Evolutionary conservation across 352 stramenopile genomes (phyloP).

Genomic region (Phytophthora vignae): DNA sequence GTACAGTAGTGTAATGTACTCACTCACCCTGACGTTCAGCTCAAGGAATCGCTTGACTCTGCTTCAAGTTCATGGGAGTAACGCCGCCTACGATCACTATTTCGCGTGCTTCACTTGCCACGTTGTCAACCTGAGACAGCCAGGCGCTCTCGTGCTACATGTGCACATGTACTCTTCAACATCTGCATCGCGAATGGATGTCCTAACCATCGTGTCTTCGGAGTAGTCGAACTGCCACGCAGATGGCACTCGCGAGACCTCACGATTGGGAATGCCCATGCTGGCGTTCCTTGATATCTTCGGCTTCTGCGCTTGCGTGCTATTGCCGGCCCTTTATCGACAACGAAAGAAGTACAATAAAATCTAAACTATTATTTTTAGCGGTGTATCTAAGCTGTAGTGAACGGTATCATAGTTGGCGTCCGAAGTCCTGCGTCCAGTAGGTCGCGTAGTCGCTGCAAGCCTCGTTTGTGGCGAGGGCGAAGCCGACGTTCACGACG

Average conservation of each 20-base stretch:
- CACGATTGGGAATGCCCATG: neutral
- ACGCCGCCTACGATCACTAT: neutral
- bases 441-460: constrained; percentile 47
- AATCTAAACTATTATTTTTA: neutral
- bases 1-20: neutral
- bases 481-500: constrained; percentile 32
- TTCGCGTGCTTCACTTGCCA: constrained; percentile 10
- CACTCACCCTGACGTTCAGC: neutral
- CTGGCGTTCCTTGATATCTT: neutral
- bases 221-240: constrained; percentile 1
- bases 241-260: constrained; percentile 11
- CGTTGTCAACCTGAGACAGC: constrained; percentile 11
- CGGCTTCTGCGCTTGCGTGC: neutral
- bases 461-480: constrained; percentile 25
- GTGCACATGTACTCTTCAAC: constrained; percentile 20
- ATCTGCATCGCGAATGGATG: constrained; percentile 20
- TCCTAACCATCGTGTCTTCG: constrained; percentile 1
- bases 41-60: neutral
- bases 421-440: constrained; percentile 60
- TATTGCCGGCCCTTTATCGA: neutral
- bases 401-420: neutral
- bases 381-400: neutral
- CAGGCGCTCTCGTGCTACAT: constrained; percentile 10
- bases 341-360: neutral
- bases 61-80: neutral